Conservation (phyloP, 1,284 basidiomycete genomes). For the Trametes polyzona region DNA sequence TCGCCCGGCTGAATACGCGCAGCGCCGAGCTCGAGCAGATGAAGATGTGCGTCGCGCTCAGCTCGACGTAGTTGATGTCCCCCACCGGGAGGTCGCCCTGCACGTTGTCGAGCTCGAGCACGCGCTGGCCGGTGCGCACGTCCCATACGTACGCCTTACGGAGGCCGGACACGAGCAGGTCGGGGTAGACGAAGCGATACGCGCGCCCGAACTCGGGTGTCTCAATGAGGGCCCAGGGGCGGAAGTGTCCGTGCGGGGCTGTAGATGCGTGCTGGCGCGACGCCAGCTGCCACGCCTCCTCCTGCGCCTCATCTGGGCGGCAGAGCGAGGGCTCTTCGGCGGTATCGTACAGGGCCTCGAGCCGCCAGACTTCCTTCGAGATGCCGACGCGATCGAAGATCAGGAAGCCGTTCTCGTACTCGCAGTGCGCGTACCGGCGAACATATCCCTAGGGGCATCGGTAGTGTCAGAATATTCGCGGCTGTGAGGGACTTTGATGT, state of each 20-base stretch:
- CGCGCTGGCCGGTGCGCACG: constrained; percentile 49
- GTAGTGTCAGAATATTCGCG: neutral
- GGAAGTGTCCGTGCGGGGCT: constrained; percentile 50
- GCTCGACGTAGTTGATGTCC: constrained; percentile 65
- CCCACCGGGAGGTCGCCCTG: constrained; percentile 38
- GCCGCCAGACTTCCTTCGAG: constrained; percentile 72
- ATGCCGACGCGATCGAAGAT: constrained; percentile 64
- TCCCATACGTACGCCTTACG: constrained; percentile 62
- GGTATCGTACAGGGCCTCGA: constrained; percentile 37
- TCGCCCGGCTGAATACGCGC: constrained; percentile 57
- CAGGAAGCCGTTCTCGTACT: constrained; percentile 73
- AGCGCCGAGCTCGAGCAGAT: constrained; percentile 55
- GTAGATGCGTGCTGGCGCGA: neutral
- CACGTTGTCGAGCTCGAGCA: constrained; percentile 50
- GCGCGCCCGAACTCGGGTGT: constrained; percentile 54
- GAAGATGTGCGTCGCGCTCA: constrained; percentile 61
- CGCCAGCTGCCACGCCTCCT: constrained; percentile 25
- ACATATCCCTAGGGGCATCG: constrained; percentile 49
- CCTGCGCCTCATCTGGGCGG: constrained; percentile 43
- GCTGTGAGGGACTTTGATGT: neutral
- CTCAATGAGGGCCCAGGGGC: constrained; percentile 58
- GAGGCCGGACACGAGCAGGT: constrained; percentile 52
- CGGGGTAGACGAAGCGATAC: constrained; percentile 71
- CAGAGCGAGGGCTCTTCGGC: constrained; percentile 12
- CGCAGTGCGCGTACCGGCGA: constrained; percentile 66